Percentiles rank a stretch among this genome's conserved stretches.
These are phyloP conservation scores for Viola pubescens DNA, from an alignment of 441 rosid species.

Conservation along the genomic window DNA sequence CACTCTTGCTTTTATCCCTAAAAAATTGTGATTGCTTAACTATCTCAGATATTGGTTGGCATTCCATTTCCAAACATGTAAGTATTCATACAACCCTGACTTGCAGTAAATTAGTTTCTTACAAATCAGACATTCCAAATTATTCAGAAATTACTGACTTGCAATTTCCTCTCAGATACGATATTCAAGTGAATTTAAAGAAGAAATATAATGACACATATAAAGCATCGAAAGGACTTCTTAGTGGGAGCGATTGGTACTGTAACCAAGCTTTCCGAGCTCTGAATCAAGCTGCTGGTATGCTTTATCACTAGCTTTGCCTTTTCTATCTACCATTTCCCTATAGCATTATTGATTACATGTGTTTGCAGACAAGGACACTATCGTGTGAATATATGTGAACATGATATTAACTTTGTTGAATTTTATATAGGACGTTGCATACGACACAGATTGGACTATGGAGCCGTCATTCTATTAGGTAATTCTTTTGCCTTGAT, in stretches of 20 bases:
- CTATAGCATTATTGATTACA: not conserved
- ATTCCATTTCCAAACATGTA: constrained; percentile 98
- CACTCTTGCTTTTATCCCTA: constrained; percentile 6
- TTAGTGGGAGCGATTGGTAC: constrained; percentile 96
- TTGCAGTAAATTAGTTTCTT: too few relatives aligned
- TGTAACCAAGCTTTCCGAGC: constrained; percentile 97
- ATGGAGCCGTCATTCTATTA: constrained; percentile 86
- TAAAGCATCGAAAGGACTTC: constrained; percentile 74
- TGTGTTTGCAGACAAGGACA: too few relatives aligned
- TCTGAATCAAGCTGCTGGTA: constrained; percentile 96
- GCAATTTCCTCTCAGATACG: constrained; percentile 47
- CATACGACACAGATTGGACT: constrained; percentile 80
- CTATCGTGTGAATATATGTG: not conserved
- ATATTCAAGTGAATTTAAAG: constrained; percentile 76
- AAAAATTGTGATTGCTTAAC: constrained; percentile 41
- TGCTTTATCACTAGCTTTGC: constrained; percentile 14
- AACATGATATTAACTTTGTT: not conserved
- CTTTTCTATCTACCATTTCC: not conserved
- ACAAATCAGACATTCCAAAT: not conserved
- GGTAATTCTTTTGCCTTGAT: constrained; percentile 34
- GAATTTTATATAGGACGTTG: constrained; percentile 66
- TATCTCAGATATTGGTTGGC: constrained; percentile 77
- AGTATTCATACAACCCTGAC: constrained; percentile 21
- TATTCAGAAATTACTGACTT: constrained; percentile 18
- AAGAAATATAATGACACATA: constrained; percentile 74